A percentile compares a stretch with the other conserved stretches of the same genome.
Conservation (phyloP, 192 early-diverging fungal species). For the Rhizoclosmatium globosum region DNA sequence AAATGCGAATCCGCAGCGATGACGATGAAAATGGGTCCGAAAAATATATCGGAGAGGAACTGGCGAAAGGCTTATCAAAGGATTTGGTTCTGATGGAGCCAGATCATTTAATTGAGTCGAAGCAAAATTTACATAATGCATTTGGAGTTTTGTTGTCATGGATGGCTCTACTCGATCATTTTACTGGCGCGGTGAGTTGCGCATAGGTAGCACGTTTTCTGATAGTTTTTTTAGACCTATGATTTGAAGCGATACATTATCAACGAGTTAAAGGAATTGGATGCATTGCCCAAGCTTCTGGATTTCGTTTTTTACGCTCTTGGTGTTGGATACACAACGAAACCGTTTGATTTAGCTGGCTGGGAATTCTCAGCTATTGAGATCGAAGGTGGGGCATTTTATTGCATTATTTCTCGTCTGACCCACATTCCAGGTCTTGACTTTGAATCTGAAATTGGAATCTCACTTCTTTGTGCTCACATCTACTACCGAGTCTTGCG, state of each 20-base stretch:
- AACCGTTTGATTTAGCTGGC: constrained; percentile 70
- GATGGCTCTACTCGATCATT: constrained; percentile 79
- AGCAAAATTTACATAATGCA: constrained; percentile 47
- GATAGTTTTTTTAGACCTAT: constrained; percentile 64
- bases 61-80: constrained; percentile 18
- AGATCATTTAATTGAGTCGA: constrained; percentile 11
- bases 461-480: constrained; percentile 76
- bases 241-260: constrained; percentile 57
- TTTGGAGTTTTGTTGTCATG: constrained; percentile 77
- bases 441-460: constrained; percentile 63
- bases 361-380: constrained; percentile 76
- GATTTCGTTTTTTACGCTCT: constrained; percentile 71
- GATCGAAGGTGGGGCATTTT: constrained; percentile 55
- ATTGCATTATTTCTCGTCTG: not conserved
- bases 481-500: constrained; percentile 68
- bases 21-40: not conserved
- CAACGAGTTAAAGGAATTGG: constrained; percentile 38
- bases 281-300: constrained; percentile 64
- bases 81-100: constrained; percentile 33
- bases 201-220: not conserved
- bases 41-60: not conserved
- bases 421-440: constrained; percentile 37
- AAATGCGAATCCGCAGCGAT: constrained; percentile 36
- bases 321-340: constrained; percentile 61
- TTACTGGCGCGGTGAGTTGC: constrained; percentile 73